Evolutionary conservation across 257 asterid species (phyloP), one percentile per base, ranked within the genome.

Genomic region (Vinca minor): DNA sequence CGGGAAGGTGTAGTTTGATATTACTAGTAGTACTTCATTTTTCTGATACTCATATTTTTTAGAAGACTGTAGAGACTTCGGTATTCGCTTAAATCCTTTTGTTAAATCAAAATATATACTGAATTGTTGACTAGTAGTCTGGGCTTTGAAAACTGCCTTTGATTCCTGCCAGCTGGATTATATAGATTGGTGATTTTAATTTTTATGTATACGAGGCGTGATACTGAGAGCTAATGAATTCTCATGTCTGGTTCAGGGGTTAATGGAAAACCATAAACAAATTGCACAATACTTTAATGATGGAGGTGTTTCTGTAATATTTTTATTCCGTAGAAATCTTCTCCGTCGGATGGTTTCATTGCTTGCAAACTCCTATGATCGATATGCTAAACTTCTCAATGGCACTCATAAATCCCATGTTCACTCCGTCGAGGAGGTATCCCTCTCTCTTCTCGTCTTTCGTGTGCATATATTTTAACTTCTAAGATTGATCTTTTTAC

Each of bases 331-430:
- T 65, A 72, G 74, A 56, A 78, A 78, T 65, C 66, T 75, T 34
- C 67, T 78, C 18, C 81, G 76, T 3, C 74, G 81, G 11, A 69
- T 78, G 80, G 83, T 78, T 65, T 78, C 83, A 0, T 45, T 72
- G 55, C 69, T 78, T 25, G 78, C 83, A 4, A 78, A 78, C 64
- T 72, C 81, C 14, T 75, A 75, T 32, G 83, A 78, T 62, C 69
- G 76, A 18, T 50, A 62, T 41, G 81, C 81, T 20, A 78, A 73
- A 48, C 69, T 75, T 55, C 69, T 78, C 58, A 78, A 78, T 32
- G 83, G 83, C 57, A 78, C 78, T 28, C 83, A 78, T 62, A 78
- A 78, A 59, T 72, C 83, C 65, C 83, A 78, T 53, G 80, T 75
- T 53, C 83, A 78, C 60, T 75, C 83, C 34, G 57, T 12, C 1